Conservation (phyloP, 139 green algal species). For the Ulvella scutata region DNA sequence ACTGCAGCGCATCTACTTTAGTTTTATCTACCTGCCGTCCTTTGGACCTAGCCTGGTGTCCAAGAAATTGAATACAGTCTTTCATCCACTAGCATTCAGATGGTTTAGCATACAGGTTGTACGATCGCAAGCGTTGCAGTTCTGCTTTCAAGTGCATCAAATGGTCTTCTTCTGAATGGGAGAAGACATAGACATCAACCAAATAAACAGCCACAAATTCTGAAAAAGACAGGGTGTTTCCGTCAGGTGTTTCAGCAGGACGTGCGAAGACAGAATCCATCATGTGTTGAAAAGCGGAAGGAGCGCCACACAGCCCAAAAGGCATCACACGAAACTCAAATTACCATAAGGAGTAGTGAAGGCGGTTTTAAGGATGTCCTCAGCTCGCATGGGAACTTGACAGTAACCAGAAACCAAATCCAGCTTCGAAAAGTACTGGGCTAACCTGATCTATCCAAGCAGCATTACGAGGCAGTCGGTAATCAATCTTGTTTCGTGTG, state of each 20-base stretch:
- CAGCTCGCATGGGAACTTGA: too few relatives aligned
- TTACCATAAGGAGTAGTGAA: slow-evolving; percentile 25
- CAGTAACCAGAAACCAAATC: too few relatives aligned
- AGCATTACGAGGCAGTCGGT: too few relatives aligned
- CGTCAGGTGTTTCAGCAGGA: background rate
- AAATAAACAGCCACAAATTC: slow-evolving; percentile 20
- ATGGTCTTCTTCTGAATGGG: slow-evolving; percentile 22
- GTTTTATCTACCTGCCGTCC: background rate
- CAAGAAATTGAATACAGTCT: background rate
- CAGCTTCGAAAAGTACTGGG: too few relatives aligned
- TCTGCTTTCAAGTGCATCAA: slow-evolving; percentile 12
- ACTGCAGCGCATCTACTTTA: background rate
- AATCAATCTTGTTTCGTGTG: too few relatives aligned
- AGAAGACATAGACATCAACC: slow-evolving; percentile 26
- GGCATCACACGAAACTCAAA: slow-evolving; percentile 27
- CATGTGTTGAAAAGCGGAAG: slow-evolving; percentile 31
- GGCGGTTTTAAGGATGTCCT: slow-evolving; percentile 29
- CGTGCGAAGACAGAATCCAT: slow-evolving; percentile 32
- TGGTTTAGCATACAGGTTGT: background rate
- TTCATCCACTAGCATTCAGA: background rate
- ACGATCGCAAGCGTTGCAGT: background rate
- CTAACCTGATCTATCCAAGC: too few relatives aligned
- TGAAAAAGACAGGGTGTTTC: slow-evolving; percentile 5
- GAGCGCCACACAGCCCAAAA: slow-evolving; percentile 34
- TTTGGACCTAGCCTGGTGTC: background rate